phyloP scores from a whole-genome alignment of 2,329 filamentous ascomycete species.

The Aspergillus thermomutatus region DNA sequence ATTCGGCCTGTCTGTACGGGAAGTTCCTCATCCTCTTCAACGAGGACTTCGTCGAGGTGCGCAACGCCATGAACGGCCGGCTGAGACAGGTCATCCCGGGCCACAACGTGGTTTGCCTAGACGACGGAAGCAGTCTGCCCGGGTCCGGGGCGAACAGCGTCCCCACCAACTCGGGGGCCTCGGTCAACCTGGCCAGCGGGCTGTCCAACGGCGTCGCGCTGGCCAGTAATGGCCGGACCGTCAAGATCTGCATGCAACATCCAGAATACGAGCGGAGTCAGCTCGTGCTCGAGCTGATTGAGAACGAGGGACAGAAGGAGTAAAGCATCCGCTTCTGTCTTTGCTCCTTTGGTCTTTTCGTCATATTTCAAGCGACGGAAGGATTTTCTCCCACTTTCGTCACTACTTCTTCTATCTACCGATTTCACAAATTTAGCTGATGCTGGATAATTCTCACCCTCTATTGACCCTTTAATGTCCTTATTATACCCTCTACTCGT shows the following conservation, averaged over 20 bases:
- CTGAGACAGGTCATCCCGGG: conserved; percentile 92
- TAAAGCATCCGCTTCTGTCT: conserved; percentile 12
- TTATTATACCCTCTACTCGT: background rate
- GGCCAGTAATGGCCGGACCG: conserved; percentile 58
- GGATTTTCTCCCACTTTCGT: background rate
- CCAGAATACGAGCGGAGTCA: conserved; percentile 80
- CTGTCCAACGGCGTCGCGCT: conserved; percentile 34
- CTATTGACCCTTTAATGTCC: background rate
- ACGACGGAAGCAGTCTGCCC: conserved; percentile 61
- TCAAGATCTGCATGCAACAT: conserved; percentile 95
- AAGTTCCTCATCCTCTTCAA: conserved; percentile 92
- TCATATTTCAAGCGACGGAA: background rate
- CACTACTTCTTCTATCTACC: background rate
- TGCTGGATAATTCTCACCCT: background rate
- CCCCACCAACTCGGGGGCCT: conserved; percentile 37
- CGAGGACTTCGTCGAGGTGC: conserved; percentile 92
- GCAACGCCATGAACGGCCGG: conserved; percentile 93
- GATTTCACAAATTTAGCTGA: background rate
- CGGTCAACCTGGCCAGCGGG: conserved; percentile 25
- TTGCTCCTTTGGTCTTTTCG: background rate
- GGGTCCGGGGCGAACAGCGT: conserved; percentile 39
- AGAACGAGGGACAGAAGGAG: conserved; percentile 79
- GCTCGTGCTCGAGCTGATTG: conserved; percentile 84
- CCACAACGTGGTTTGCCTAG: conserved; percentile 82
- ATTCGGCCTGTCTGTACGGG: conserved; percentile 81